Conservation (phyloP, 2,329 filamentous ascomycete genomes). For the Dactylellina cionopaga region DNA sequence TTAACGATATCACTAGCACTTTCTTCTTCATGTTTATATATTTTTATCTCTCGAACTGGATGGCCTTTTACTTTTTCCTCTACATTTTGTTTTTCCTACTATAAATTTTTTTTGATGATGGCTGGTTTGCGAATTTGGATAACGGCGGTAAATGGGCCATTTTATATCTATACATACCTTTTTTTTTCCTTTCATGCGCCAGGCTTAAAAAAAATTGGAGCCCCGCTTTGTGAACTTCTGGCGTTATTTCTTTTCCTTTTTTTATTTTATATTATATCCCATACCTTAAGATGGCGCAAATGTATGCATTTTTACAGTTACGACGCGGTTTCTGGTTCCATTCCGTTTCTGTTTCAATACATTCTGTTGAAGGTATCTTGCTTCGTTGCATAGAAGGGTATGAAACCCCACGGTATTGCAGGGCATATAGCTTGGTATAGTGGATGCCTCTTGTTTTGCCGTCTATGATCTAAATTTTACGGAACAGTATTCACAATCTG, state of each 20-base stretch:
- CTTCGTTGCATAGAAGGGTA: background rate
- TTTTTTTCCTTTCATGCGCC: too few species aligned
- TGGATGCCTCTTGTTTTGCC: too few species aligned
- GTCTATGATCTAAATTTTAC: too few species aligned
- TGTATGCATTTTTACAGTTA: too few species aligned
- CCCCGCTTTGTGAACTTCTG: background rate
- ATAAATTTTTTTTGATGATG: background rate
- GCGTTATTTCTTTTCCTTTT: background rate
- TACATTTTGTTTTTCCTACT: background rate
- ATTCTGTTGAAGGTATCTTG: background rate
- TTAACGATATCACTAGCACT: too few species aligned
- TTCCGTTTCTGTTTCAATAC: background rate
- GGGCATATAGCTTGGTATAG: too few species aligned
- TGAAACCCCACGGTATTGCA: too few species aligned
- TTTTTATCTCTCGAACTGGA: conserved; percentile 6
- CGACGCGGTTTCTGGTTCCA: too few species aligned
- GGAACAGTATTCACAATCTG: too few species aligned
- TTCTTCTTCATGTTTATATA: background rate
- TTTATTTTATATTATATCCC: too few species aligned
- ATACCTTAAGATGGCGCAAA: too few species aligned
- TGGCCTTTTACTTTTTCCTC: background rate
- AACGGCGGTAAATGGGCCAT: background rate
- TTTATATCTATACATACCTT: background rate
- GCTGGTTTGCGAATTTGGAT: background rate
- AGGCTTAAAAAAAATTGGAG: too few species aligned